Evolutionary conservation across 2,329 filamentous ascomycete species (phyloP).

Genomic region (Endoconidiophora laricicola): DNA sequence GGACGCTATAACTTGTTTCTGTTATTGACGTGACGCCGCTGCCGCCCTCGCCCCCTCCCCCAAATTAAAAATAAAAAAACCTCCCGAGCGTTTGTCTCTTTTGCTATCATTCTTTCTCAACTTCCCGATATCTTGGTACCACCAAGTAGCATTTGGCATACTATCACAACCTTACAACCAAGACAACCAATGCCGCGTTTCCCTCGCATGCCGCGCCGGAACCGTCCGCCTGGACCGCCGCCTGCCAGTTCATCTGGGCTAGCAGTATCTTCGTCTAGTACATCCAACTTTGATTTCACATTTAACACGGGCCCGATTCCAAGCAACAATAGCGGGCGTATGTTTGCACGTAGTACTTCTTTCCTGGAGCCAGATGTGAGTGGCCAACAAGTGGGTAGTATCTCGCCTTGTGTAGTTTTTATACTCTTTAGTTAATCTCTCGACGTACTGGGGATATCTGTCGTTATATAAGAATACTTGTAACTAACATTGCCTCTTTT

Average conservation of each 20-base stretch:
- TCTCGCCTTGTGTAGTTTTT: neutral
- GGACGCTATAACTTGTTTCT: neutral
- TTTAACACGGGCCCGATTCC: constrained; percentile 16
- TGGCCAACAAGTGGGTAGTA: constrained; percentile 2
- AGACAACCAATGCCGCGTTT: neutral
- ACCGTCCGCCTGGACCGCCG: neutral
- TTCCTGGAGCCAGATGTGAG: constrained; percentile 21
- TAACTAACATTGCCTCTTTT: neutral
- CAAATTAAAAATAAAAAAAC: no score
- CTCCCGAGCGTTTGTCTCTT: neutral
- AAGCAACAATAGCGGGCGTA: constrained; percentile 8
- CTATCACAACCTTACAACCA: neutral
- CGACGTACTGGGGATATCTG: neutral
- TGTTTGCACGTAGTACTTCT: constrained; percentile 16
- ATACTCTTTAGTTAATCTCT: neutral
- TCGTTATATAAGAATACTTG: neutral
- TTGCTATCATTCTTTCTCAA: neutral
- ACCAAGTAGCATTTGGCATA: neutral
- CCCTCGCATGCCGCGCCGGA: neutral
- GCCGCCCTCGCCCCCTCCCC: no score
- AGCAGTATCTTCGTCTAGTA: neutral
- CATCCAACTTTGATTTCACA: constrained; percentile 20
- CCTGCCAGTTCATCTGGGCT: neutral
- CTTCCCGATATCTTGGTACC: neutral
- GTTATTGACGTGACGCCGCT: neutral